Base-by-base conservation (phyloP, 1,284 basidiomycete species). In the Papiliotrema laurentii region DNA sequence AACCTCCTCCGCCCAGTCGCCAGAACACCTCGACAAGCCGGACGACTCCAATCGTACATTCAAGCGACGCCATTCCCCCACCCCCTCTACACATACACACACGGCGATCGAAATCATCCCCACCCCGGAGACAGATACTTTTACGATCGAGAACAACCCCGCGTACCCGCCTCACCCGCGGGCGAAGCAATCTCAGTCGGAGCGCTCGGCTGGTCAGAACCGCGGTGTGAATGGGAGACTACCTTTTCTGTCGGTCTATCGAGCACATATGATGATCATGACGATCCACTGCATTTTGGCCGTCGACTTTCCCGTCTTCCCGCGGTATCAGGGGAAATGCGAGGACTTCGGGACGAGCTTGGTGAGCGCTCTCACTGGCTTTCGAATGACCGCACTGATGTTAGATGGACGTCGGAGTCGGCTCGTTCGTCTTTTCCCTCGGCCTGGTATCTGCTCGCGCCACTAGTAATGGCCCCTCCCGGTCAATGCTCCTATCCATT, bases 391-490 rank as follows among this genome's bases (percentile, higher is more conserved):
- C n/a, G n/a, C 11, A 10, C 38, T 34, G 42, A 47, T 36, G 26
- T 24, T 50, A 94, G 89, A 99, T 98, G 94, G 96, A 98, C 66
- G 76, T 96, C 21, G 96, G 96, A 11, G 93, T 97, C 0, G 94
- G 94, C 11, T 91, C 92, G 0, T 68, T 69, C 43, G 67, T 69
- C 37, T 97, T 97, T 68, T 91, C 92, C 0, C 85, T 93, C 63
- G 96, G 94, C 16, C 74, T 97, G 36, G 84, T 93, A 5, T 90
- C 89, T 24, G 84, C 89, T 0, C 82, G 58, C 39, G 47, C 64
- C 51, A 41, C 50, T 2, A 33, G 5, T 19, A 13, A 31, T 24
- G 4, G 7, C 19, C 27, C 19, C 50, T 5, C 11, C 52, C 19
- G 50, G 19, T 44, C 38, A 25, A 40, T 42, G 18, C 22, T 30